Evolutionary conservation across 2,329 filamentous ascomycete genomes (phyloP).

Genomic region (Penicillium sp.): DNA sequence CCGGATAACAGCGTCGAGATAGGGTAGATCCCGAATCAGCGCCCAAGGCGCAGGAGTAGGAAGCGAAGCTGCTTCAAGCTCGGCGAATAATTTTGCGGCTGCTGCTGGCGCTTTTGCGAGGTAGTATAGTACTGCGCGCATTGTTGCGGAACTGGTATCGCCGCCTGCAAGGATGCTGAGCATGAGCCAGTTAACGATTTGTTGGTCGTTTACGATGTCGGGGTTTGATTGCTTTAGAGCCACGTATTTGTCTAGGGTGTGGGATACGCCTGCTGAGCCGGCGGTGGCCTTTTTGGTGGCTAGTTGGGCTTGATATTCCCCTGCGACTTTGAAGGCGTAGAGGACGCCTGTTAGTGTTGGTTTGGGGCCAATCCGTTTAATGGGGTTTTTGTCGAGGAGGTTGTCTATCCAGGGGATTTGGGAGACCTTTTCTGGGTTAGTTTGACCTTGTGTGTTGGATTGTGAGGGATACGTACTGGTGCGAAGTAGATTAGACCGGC

Average conservation of each 20-base stretch:
- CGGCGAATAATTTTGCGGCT: constrained; percentile 15
- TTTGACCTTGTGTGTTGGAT: background rate
- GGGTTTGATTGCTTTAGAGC: constrained; percentile 37
- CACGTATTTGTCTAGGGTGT: constrained; percentile 47
- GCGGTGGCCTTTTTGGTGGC: constrained; percentile 10
- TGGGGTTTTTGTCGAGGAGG: constrained; percentile 27
- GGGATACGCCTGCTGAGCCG: constrained; percentile 18
- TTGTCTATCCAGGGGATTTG: constrained; percentile 30
- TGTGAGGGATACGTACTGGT: constrained; percentile 6
- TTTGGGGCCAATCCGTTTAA: constrained; percentile 24
- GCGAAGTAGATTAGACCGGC: constrained; percentile 27
- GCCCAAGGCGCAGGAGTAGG: constrained; percentile 20
- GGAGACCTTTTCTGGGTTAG: constrained; percentile 8
- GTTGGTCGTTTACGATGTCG: constrained; percentile 37
- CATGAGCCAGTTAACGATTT: constrained; percentile 39
- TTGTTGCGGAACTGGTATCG: constrained; percentile 40
- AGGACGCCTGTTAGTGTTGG: constrained; percentile 19
- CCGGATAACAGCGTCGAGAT: constrained; percentile 54
- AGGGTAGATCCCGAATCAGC: constrained; percentile 28
- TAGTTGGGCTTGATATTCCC: constrained; percentile 18
- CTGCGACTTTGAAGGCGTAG: constrained; percentile 22
- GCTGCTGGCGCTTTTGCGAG: constrained; percentile 18
- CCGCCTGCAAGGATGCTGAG: constrained; percentile 38
- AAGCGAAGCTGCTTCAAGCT: constrained; percentile 17
- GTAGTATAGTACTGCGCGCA: constrained; percentile 31